Evolutionary conservation across 148 eudicot species (phyloP).

Genomic region (Rhododendron williamsianum): DNA sequence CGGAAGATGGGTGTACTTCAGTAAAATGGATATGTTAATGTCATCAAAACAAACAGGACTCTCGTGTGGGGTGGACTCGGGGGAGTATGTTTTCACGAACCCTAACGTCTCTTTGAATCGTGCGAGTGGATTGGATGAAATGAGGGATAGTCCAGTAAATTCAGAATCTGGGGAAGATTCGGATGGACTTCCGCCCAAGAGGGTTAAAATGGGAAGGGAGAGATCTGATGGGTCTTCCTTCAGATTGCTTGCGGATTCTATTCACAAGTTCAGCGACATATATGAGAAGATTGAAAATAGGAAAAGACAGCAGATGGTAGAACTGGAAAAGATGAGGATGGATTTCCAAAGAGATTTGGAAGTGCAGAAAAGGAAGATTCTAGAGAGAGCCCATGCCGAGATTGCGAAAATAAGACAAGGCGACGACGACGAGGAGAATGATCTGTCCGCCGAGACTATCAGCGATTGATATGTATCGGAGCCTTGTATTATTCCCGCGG

Average conservation of each 20-base stretch:
- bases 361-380: conserved; percentile 50
- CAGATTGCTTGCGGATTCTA: conserved; percentile 64
- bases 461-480: conserved; percentile 25
- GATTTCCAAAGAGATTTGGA: conserved; percentile 69
- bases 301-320: conserved; percentile 52
- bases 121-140: conserved; percentile 57
- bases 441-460: conserved; percentile 40
- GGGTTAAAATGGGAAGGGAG: conserved; percentile 21
- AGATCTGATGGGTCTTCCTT: conserved; percentile 30
- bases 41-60: conserved; percentile 36
- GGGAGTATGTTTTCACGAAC: conserved; percentile 49
- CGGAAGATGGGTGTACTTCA: conserved; percentile 65
- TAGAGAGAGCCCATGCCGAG: conserved; percentile 63
- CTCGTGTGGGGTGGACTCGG: conserved; percentile 59
- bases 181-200: conserved; percentile 47
- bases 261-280: conserved; percentile 55
- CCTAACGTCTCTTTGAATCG: conserved; percentile 42
- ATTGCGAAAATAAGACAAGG: conserved; percentile 53
- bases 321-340: conserved; percentile 70
- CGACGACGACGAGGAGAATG: conserved; percentile 38
- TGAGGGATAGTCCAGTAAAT: conserved; percentile 50
- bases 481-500: neutral
- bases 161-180: conserved; percentile 44
- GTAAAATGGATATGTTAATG: conserved; percentile 60
- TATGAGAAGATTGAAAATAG: conserved; percentile 56